A percentile compares a stretch with the other conserved stretches of the same genome.
Evolutionary conservation across 148 eudicot species (phyloP).

Genomic region (Cornus kousa): DNA sequence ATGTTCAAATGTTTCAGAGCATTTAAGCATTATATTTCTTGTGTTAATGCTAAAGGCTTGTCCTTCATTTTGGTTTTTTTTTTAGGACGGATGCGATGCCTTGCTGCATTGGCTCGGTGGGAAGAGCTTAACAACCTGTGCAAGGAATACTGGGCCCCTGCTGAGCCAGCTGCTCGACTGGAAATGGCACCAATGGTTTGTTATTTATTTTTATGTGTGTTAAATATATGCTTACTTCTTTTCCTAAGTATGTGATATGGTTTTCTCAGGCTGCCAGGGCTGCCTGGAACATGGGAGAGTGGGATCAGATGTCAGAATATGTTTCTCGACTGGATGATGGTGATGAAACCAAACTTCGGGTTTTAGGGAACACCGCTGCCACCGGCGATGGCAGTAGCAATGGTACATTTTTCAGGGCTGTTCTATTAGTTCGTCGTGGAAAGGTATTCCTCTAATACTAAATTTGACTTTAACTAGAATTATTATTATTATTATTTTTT

Average conservation of each 20-base stretch:
- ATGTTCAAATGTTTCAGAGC: too few relatives aligned
- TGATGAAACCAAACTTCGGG: conserved; percentile 78
- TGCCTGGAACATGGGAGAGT: conserved; percentile 99
- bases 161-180: conserved; percentile 86
- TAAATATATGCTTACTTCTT: conserved; percentile 1
- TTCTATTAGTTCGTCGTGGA: conserved; percentile 78
- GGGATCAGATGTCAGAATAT: conserved; percentile 99
- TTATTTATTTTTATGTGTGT: conserved; percentile 9
- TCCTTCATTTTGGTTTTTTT: background rate
- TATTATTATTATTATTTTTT: too few relatives aligned
- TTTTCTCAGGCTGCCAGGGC: conserved; percentile 79
- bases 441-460: conserved; percentile 47
- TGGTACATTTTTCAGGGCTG: conserved; percentile 93
- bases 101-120: conserved; percentile 99
- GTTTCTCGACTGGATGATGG: conserved; percentile 96
- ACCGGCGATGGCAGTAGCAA: conserved; percentile 91
- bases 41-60: background rate
- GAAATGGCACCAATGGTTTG: conserved; percentile 98
- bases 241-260: background rate
- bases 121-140: conserved; percentile 92
- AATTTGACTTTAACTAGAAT: background rate
- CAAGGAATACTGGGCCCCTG: conserved; percentile 90
- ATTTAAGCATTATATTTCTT: too few relatives aligned
- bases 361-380: conserved; percentile 83
- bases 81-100: conserved; percentile 91